A percentile compares a stretch with the other conserved stretches of the same genome.
Evolutionary conservation across 1,284 basidiomycete species (phyloP).

Genomic region (Golubevia sp.): DNA sequence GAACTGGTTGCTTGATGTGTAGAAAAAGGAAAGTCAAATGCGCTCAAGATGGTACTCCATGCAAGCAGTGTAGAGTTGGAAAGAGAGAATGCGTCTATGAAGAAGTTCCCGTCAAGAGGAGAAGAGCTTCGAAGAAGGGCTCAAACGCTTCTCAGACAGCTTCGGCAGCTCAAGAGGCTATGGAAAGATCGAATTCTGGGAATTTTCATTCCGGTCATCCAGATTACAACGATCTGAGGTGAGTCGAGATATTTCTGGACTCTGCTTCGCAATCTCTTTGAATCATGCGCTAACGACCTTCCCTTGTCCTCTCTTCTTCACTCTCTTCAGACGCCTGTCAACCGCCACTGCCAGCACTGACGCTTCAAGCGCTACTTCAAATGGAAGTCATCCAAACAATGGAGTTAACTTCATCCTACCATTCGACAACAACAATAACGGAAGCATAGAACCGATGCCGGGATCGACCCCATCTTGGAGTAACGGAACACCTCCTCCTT

Average conservation of each 20-base stretch:
- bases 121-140: slow-evolving; percentile 9
- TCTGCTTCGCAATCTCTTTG: neutral
- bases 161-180: neutral
- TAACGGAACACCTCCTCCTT: neutral
- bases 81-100: slow-evolving; percentile 52
- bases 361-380: neutral
- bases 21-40: slow-evolving; percentile 54
- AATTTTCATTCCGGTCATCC: too few relatives aligned
- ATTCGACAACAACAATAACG: neutral
- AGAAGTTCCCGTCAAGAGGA: slow-evolving; percentile 40
- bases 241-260: too few relatives aligned
- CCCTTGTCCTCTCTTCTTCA: neutral
- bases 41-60: slow-evolving; percentile 45
- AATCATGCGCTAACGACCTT: neutral
- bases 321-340: neutral
- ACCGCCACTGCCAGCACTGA: neutral
- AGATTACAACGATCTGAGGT: too few relatives aligned
- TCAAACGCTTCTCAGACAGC: neutral
- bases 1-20: slow-evolving; percentile 49
- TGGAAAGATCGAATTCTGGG: too few relatives aligned
- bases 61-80: slow-evolving; percentile 50
- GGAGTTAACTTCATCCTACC: neutral
- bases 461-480: neutral
- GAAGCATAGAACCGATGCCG: too few relatives aligned
- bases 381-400: neutral